Evolutionary conservation across 164 flowering plant species (phyloP).

Genomic region (Stephania japonica): DNA sequence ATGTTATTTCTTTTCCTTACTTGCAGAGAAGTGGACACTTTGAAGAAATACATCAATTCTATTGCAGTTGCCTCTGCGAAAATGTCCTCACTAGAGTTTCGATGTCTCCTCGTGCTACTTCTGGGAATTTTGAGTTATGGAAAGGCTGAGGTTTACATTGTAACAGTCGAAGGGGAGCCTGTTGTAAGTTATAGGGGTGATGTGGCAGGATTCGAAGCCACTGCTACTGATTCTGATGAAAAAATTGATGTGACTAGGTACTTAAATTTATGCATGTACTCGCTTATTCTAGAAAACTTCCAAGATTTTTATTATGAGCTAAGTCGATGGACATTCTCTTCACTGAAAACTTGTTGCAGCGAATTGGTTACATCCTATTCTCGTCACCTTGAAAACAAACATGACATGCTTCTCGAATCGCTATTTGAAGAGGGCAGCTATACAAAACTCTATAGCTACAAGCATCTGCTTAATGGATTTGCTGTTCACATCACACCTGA

Average conservation of each 20-base stretch:
- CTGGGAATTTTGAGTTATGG: conserved; percentile 29
- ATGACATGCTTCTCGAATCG: conserved; percentile 84
- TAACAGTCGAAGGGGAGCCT: conserved; percentile 82
- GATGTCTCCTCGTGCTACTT: conserved; percentile 29
- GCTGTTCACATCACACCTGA: conserved; percentile 76
- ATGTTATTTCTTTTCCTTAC: neutral
- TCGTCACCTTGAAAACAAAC: conserved; percentile 77
- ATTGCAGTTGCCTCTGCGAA: conserved; percentile 12
- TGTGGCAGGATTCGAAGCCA: conserved; percentile 74
- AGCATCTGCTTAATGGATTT: conserved; percentile 89
- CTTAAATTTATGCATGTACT: neutral
- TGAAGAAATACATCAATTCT: conserved; percentile 13
- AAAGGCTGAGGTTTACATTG: conserved; percentile 74
- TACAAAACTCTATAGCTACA: conserved; percentile 89
- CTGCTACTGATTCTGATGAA: conserved; percentile 79
- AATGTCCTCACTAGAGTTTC: conserved; percentile 29
- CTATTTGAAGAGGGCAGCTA: conserved; percentile 71
- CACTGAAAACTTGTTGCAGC: conserved; percentile 33
- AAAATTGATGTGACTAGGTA: conserved; percentile 79
- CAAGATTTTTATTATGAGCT: neutral
- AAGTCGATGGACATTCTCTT: neutral
- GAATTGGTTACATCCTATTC: conserved; percentile 69
- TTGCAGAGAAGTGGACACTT: conserved; percentile 1
- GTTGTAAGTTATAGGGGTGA: conserved; percentile 78
- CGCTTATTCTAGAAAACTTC: neutral